Evolutionary conservation across 805 yeast species (phyloP).

Genomic region (Metschnikowia drakensbergensis): DNA sequence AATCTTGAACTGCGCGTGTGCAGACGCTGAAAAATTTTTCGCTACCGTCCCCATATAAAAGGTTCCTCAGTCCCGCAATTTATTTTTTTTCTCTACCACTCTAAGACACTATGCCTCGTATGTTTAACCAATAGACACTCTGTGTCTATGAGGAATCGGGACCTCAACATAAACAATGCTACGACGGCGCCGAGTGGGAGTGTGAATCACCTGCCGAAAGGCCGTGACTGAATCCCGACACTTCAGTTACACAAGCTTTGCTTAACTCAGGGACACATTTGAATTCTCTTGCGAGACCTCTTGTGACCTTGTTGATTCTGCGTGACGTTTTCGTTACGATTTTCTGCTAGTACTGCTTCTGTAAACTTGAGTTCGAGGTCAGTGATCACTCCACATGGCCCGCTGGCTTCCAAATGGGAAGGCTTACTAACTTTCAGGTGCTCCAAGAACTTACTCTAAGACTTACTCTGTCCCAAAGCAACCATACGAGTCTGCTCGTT

Average conservation of each 20-base stretch:
- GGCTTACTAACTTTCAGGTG: slow-evolving; percentile 54
- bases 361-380: not conserved
- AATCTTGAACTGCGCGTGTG: slow-evolving; percentile 1
- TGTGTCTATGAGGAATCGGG: slow-evolving; percentile 59
- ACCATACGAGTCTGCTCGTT: slow-evolving; percentile 99
- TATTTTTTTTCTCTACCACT: slow-evolving; percentile 4
- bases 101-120: slow-evolving; percentile 59
- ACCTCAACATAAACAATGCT: slow-evolving; percentile 43
- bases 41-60: slow-evolving; percentile 4
- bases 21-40: slow-evolving; percentile 12
- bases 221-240: slow-evolving; percentile 82
- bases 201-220: slow-evolving; percentile 19
- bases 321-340: not conserved
- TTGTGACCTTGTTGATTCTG: slow-evolving; percentile 1
- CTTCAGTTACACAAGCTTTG: slow-evolving; percentile 55
- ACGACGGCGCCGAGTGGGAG: slow-evolving; percentile 4
- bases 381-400: not conserved
- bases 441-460: slow-evolving; percentile 99
- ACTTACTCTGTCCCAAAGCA: slow-evolving; percentile 99
- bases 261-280: not conserved
- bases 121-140: slow-evolving; percentile 29
- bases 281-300: not conserved
- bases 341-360: slow-evolving; percentile 2
- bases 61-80: slow-evolving; percentile 2
- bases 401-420: not conserved